Evolutionary conservation across 1,284 basidiomycete genomes (phyloP), one percentile per base, ranked within the genome.

Genomic region (Salmacisia buchloeana): DNA sequence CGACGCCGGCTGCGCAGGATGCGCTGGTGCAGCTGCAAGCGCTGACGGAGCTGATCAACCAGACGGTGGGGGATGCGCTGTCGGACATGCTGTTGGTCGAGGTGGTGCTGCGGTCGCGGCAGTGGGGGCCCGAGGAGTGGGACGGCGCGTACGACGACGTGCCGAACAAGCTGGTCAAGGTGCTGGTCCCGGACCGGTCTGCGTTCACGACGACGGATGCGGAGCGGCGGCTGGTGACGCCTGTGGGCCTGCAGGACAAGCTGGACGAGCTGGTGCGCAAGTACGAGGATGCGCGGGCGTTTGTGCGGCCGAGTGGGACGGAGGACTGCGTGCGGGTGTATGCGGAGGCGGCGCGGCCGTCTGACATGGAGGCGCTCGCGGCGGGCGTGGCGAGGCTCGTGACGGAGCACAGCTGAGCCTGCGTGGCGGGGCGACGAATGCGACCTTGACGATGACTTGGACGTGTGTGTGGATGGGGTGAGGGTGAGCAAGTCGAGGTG

Each of bases 291-390:
- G 96, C 94, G 0, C 85, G 96, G 56, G 86, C 89, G 29, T 99
- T 99, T 80, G 94, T 98, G 13, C 83, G 96, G 64, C 96, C 96
- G 0, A 96, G 92, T 81, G 96, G 96, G 12, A 99, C 96, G 21
- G 96, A 99, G 80, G 94, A 98, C 78, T 94, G 96, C 49, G 96
- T 99, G 12, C 85, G 96, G 67, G 94, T 99, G 7, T 99, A 98
- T 78, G 96, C 94, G 0, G 96, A 99, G 81, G 93, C 94, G 1
- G 84, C 83, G 41, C 83, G 87, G 45, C 85, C 85, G 62, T 81
- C 85, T 15, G 88, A 90, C 69, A 89, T 90, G 18, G 91, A 94
- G 35, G 65, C 63, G 25, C 63, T 79, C 10, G 76, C 72, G 13
- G 69, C 70, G 35, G 67, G 66, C 9, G 74, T 77, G 1, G 71